phyloP scores from a whole-genome alignment of 2,329 filamentous ascomycete genomes.

The Huntiella bhutanensis region DNA sequence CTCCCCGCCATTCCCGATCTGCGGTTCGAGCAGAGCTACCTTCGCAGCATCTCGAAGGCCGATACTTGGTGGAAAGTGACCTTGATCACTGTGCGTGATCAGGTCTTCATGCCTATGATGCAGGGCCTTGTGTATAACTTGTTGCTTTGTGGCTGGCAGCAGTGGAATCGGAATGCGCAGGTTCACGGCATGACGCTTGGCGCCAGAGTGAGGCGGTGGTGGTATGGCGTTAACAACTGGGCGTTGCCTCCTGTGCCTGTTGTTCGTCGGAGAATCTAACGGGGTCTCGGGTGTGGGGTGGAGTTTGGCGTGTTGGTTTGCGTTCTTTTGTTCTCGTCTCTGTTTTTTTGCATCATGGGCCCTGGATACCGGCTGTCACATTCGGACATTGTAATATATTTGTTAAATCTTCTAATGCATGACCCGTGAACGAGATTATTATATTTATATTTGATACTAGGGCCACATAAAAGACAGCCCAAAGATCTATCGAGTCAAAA shows the following conservation, averaged over 20 bases:
- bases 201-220: conserved; percentile 69
- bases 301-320: background rate
- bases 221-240: conserved; percentile 93
- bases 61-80: conserved; percentile 62
- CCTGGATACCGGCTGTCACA: background rate
- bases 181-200: conserved; percentile 61
- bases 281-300: background rate
- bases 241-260: conserved; percentile 30
- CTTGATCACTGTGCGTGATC: conserved; percentile 75
- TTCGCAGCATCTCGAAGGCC: conserved; percentile 67
- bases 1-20: conserved; percentile 64
- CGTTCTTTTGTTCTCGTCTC: background rate
- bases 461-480: too few species aligned
- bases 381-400: background rate
- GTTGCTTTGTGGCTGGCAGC: conserved; percentile 67
- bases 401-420: too few species aligned
- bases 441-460: too few species aligned
- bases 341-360: background rate
- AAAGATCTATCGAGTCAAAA: too few species aligned
- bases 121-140: conserved; percentile 86
- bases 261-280: conserved; percentile 9
- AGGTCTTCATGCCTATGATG: conserved; percentile 71
- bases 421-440: too few species aligned
- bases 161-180: conserved; percentile 66
- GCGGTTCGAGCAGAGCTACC: conserved; percentile 94